Conservation (phyloP, 148 eudicot genomes). For the Selenicereus undatus region DNA sequence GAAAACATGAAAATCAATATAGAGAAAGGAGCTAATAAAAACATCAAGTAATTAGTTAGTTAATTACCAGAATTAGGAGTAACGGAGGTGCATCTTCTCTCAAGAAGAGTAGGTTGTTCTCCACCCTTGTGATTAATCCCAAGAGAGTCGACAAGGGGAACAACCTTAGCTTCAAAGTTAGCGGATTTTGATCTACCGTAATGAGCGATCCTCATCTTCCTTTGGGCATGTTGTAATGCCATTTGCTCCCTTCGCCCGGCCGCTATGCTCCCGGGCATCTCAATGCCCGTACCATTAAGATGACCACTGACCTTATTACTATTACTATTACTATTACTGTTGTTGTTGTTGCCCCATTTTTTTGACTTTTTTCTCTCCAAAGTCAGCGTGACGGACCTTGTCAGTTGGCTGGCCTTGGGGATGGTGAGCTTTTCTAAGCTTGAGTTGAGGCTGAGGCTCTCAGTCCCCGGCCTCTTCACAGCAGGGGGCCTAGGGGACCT, state of each 20-base stretch:
- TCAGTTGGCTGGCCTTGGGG: slow-evolving; percentile 19
- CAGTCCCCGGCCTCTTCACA: slow-evolving; percentile 23
- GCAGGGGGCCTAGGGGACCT: slow-evolving; percentile 34
- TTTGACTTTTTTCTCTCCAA: slow-evolving; percentile 33
- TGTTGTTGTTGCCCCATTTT: background rate
- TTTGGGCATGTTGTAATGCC: slow-evolving; percentile 29
- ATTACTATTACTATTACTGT: background rate
- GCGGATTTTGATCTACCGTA: slow-evolving; percentile 36
- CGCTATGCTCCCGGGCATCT: slow-evolving; percentile 36
- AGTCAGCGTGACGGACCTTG: slow-evolving; percentile 19
- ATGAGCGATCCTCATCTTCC: slow-evolving; percentile 42
- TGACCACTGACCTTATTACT: no score
- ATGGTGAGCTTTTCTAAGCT: slow-evolving; percentile 28
- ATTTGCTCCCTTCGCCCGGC: slow-evolving; percentile 34
- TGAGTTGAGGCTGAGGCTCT: slow-evolving; percentile 24
- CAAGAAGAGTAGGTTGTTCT: slow-evolving; percentile 13
- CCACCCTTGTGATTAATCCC: slow-evolving; percentile 13
- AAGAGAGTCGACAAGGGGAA: slow-evolving; percentile 28
- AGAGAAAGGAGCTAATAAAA: background rate
- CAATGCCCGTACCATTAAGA: background rate
- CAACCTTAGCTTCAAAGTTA: slow-evolving; percentile 26
- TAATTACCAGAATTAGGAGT: slow-evolving; percentile 35
- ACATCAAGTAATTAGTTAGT: background rate
- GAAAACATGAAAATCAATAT: background rate
- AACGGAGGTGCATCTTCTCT: slow-evolving; percentile 32